Evolutionary conservation across 176 grass and related monocot genomes (phyloP), one percentile per base, ranked within the genome.

Genomic region (Ensete ventricosum): DNA sequence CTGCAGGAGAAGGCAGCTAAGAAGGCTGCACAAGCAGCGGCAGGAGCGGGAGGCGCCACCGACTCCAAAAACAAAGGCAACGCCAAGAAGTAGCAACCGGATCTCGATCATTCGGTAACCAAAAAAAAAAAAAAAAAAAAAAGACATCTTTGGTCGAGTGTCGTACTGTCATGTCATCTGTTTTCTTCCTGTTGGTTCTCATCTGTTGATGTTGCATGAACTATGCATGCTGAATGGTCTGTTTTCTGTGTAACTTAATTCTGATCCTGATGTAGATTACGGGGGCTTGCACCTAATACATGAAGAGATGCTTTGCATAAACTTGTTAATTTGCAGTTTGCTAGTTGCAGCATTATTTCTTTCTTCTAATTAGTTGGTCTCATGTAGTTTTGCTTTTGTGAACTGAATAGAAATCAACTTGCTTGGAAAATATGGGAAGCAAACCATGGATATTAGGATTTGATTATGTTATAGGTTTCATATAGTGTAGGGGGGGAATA

Each of bases 1-100:
- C 84, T 96, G 11, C 87, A 96, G 77, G 93, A 96, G 85, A 96
- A 96, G 84, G 71, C 70, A 9, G 93, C 93, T 9, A 96, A 96
- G 84, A 96, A 96, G 85, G 89, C 89, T 34, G 89, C 85, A 20
- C 87, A 92, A 74, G 83, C 80, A 4, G 50, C 79, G 17, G 51
- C 19, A 1, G 69, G 34, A 43, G 34, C 81, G 9, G 83, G 73
- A 26, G 76, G 77, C 86, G 72, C 79, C 85, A 80, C 81, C 11
- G 87, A 92, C 62, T 16, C 55, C 62, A 87, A 87, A 72, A 76
- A 62, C 48, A 96, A 87, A 65, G 75, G 64, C 13, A 22, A 19
- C 65, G 73, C 9, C 13, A 91, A 91, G 79, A 91, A 91, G 27
- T 91, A 90, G 59, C 0, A 9, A 0, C n/a, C 34, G 4, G 21